Conservation (phyloP, 495 filamentous ascomycete species). For the Penicillium lividum region DNA sequence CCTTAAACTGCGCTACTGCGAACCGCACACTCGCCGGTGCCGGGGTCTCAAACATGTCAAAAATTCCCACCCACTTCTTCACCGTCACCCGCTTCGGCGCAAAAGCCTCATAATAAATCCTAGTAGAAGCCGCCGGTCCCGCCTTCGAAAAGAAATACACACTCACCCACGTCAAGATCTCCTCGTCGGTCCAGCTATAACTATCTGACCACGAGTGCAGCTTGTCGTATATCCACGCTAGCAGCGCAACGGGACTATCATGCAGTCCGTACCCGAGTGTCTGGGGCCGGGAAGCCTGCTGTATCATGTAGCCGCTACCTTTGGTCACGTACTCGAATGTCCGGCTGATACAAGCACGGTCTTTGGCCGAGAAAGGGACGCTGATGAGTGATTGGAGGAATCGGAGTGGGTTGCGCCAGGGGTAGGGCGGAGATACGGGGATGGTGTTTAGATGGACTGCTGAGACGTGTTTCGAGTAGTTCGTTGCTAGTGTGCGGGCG, state of each 20-base stretch:
- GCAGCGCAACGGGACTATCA: slow-evolving; percentile 52
- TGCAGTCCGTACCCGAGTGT: slow-evolving; percentile 51
- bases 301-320: slow-evolving; percentile 45
- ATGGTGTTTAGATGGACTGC: slow-evolving; percentile 50
- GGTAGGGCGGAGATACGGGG: slow-evolving; percentile 34
- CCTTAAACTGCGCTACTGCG: slow-evolving; percentile 45
- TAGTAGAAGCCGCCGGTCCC: slow-evolving; percentile 47
- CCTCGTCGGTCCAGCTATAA: slow-evolving; percentile 56
- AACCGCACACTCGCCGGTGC: slow-evolving; percentile 36
- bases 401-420: slow-evolving; percentile 35
- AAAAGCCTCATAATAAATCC: slow-evolving; percentile 53
- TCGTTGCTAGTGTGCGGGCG: slow-evolving; percentile 40
- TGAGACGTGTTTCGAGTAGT: slow-evolving; percentile 41
- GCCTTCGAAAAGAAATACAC: slow-evolving; percentile 55
- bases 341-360: slow-evolving; percentile 35
- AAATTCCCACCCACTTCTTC: slow-evolving; percentile 21
- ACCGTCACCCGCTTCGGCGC: slow-evolving; percentile 23
- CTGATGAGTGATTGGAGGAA: slow-evolving; percentile 36
- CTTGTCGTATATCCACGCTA: slow-evolving; percentile 60
- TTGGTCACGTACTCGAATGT: slow-evolving; percentile 35
- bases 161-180: slow-evolving; percentile 56
- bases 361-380: slow-evolving; percentile 37
- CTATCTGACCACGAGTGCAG: slow-evolving; percentile 51
- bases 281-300: slow-evolving; percentile 52
- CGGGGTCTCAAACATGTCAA: slow-evolving; percentile 14